Conservation (phyloP, 768 basidiomycete genomes). For the Omphalotus guepiniiformis region DNA sequence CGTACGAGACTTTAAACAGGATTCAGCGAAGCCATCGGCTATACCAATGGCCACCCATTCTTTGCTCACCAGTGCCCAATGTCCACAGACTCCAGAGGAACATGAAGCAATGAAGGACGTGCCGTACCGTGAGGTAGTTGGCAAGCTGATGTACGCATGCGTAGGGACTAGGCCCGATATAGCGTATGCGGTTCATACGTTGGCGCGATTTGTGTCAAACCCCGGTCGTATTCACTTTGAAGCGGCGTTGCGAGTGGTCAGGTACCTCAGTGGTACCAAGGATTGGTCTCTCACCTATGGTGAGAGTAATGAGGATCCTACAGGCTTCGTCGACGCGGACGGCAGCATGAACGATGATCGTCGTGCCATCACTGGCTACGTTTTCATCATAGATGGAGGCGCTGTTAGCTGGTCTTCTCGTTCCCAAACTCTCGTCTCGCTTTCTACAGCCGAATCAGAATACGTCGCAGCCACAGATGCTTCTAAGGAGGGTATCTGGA, state of each 20-base stretch:
- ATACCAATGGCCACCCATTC: slow-evolving; percentile 1
- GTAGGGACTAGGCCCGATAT: slow-evolving; percentile 28
- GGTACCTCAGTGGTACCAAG: slow-evolving; percentile 24
- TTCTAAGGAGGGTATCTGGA: slow-evolving; percentile 22
- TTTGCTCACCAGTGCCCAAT: neutral
- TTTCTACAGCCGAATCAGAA: slow-evolving; percentile 13
- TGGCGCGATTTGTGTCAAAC: slow-evolving; percentile 23
- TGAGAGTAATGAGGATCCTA: neutral
- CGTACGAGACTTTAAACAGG: slow-evolving; percentile 15
- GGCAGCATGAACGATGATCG: slow-evolving; percentile 9
- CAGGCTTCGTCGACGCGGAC: slow-evolving; percentile 9
- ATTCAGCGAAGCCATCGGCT: slow-evolving; percentile 9
- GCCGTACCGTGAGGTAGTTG: slow-evolving; percentile 21
- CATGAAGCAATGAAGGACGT: slow-evolving; percentile 11
- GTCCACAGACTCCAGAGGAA: slow-evolving; percentile 7
- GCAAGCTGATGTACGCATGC: slow-evolving; percentile 22
- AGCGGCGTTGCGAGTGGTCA: slow-evolving; percentile 26
- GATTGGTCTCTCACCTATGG: slow-evolving; percentile 11
- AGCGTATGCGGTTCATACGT: slow-evolving; percentile 18
- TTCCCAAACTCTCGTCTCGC: slow-evolving; percentile 1
- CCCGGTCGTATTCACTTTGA: slow-evolving; percentile 26
- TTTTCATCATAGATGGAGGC: slow-evolving; percentile 13
- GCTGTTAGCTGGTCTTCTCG: slow-evolving; percentile 9
- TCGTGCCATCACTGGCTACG: slow-evolving; percentile 9
- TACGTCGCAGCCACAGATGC: slow-evolving; percentile 28